Conservation (phyloP, 495 filamentous ascomycete genomes). For the Pseudoneurospora amorphoporcata region DNA sequence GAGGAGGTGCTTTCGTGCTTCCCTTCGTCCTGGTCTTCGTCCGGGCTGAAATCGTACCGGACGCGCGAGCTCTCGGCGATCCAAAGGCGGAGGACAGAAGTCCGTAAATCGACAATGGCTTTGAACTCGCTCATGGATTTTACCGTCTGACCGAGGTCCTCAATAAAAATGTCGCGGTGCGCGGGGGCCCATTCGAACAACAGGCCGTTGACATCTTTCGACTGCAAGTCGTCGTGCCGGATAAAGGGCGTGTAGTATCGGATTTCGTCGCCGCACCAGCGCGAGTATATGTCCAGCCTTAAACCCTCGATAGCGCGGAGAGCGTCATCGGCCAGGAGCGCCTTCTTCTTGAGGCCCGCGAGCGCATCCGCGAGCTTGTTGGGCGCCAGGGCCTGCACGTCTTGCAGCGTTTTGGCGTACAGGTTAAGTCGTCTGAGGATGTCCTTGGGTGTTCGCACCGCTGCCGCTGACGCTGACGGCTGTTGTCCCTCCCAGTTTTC, state of each 20-base stretch:
- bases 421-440: constrained; percentile 55
- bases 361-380: constrained; percentile 61
- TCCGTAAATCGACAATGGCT: constrained; percentile 56
- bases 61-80: constrained; percentile 44
- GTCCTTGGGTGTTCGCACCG: constrained; percentile 27
- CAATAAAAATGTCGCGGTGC: constrained; percentile 54
- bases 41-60: constrained; percentile 40
- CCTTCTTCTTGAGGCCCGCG: constrained; percentile 52
- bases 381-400: constrained; percentile 66
- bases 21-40: neutral
- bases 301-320: constrained; percentile 57
- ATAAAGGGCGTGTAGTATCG: constrained; percentile 84
- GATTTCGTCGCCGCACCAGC: constrained; percentile 78
- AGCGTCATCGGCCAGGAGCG: constrained; percentile 59
- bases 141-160: constrained; percentile 47
- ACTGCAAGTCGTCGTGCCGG: constrained; percentile 68
- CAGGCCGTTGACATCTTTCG: constrained; percentile 50
- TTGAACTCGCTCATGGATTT: constrained; percentile 49
- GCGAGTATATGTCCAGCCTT: constrained; percentile 67
- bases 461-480: neutral
- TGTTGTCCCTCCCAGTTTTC: constrained; percentile 28
- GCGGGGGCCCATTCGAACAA: constrained; percentile 65
- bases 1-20: constrained; percentile 27
- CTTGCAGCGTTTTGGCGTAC: constrained; percentile 66
- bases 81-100: constrained; percentile 64